Base-by-base conservation (phyloP, 495 filamentous ascomycete species). In the Penicillium simplicissimum region DNA sequence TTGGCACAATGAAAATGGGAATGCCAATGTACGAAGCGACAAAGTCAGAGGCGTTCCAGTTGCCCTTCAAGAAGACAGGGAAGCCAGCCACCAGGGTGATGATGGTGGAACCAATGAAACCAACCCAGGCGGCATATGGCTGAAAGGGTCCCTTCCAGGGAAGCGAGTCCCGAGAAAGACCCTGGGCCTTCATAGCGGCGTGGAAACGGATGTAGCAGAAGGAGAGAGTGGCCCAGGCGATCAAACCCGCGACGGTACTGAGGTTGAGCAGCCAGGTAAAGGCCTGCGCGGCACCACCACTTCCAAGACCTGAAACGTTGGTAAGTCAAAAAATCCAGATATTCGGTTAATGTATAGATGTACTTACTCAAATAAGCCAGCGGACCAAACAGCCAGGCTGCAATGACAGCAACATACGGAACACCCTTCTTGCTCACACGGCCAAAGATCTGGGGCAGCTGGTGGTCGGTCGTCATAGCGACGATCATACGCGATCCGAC, bases 251-350 rank as follows among this genome's bases (percentile, higher is more conserved):
- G 25, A 87, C 76, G 9, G 83, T 82, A 47, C 76, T 81, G 25
- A 88, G 77, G 56, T 83, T 84, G 8, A 83, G 75, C 64, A 87
- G 84, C 87, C 87, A 90, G 36, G 69, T 72, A 68, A 90, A 90
- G 5, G 68, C 77, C 34, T 69, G 69, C 2, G 73, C 51, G n/a
- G 78, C 71, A 62, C 78, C 80, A 14, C 73, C 67, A 7, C 61
- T 59, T 59, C 75, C 73, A 59, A 87, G 69, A 74, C 68, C 66
- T 70, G 28, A 11, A 34, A 3, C n/a, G 21, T 8, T 57, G 9
- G 11, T 60, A 55, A 64, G 62, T 51, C 36, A 53, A 14, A 11
- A 15, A 13, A 6, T 10, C 13, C 17, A 42, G n/a, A 14, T 2
- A 6, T 4, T 6, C 6, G 6, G 28, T 31, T 4, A 31, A 31